A percentile compares a stretch with the other conserved stretches of the same genome.
Conservation (phyloP, 495 filamentous ascomycete genomes). For the Xylaria telfairii region DNA sequence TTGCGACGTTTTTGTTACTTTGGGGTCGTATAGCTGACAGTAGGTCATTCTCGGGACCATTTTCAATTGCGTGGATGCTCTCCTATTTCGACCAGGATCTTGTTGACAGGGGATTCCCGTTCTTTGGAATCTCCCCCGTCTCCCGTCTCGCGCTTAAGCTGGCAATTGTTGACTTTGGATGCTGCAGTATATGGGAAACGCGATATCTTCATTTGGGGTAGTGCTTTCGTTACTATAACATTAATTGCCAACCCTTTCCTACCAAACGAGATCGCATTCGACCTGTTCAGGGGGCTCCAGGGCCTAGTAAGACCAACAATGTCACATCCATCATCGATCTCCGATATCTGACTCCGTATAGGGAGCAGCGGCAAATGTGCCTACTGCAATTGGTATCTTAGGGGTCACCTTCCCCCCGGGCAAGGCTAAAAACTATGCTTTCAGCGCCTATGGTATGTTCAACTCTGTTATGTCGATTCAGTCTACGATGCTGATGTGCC, state of each 20-base stretch:
- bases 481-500: conserved; percentile 1
- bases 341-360: conserved; percentile 46
- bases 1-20: conserved; percentile 74
- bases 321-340: not conserved
- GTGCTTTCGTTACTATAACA: conserved; percentile 67
- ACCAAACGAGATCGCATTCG: conserved; percentile 69
- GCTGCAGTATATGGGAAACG: conserved; percentile 67
- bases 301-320: conserved; percentile 62
- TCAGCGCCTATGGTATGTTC: conserved; percentile 54
- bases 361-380: conserved; percentile 70
- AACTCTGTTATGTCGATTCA: not conserved
- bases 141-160: not conserved
- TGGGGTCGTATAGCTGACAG: conserved; percentile 75
- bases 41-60: not conserved
- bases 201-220: conserved; percentile 68
- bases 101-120: not conserved
- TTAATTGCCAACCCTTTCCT: conserved; percentile 70
- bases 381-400: conserved; percentile 69
- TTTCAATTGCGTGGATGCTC: not conserved
- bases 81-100: not conserved
- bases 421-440: conserved; percentile 69
- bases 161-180: not conserved
- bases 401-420: conserved; percentile 65
- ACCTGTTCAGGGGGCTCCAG: conserved; percentile 73
- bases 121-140: no score